phyloP scores from a whole-genome alignment of 768 basidiomycete species.

The Collybiopsis luxurians region DNA sequence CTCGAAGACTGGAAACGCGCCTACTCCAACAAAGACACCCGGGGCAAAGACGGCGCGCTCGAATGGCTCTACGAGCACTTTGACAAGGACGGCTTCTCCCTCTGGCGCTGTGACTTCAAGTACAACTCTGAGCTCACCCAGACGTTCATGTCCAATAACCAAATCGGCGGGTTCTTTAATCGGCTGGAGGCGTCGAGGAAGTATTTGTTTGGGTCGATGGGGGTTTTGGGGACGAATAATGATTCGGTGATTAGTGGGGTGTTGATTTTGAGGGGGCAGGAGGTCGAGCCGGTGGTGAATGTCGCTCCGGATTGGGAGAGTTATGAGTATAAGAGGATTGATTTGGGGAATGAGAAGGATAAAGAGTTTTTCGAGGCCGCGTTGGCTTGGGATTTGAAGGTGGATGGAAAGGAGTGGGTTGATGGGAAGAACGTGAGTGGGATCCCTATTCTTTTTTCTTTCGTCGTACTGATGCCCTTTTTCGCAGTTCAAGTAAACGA shows the following conservation, averaged over 20 bases:
- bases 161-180: slow-evolving; percentile 95
- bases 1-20: slow-evolving; percentile 97
- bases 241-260: slow-evolving; percentile 80
- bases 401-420: slow-evolving; percentile 87
- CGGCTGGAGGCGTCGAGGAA: slow-evolving; percentile 96
- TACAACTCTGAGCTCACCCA: slow-evolving; percentile 92
- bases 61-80: slow-evolving; percentile 98
- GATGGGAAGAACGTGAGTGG: slow-evolving; percentile 88
- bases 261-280: slow-evolving; percentile 81
- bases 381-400: slow-evolving; percentile 89
- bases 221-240: slow-evolving; percentile 82
- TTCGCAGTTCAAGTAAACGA: no score
- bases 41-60: slow-evolving; percentile 73
- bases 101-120: slow-evolving; percentile 94
- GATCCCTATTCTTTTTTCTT: no score
- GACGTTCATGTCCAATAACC: slow-evolving; percentile 94
- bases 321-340: slow-evolving; percentile 76
- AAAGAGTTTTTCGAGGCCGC: slow-evolving; percentile 92
- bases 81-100: slow-evolving; percentile 86
- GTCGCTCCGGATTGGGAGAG: slow-evolving; percentile 92
- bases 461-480: no score
- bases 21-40: slow-evolving; percentile 98
- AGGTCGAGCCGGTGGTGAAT: slow-evolving; percentile 64
- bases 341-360: slow-evolving; percentile 68
- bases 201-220: slow-evolving; percentile 91